Evolutionary conservation across 306 rosid species (phyloP).

Genomic region (Glycine tomentella): DNA sequence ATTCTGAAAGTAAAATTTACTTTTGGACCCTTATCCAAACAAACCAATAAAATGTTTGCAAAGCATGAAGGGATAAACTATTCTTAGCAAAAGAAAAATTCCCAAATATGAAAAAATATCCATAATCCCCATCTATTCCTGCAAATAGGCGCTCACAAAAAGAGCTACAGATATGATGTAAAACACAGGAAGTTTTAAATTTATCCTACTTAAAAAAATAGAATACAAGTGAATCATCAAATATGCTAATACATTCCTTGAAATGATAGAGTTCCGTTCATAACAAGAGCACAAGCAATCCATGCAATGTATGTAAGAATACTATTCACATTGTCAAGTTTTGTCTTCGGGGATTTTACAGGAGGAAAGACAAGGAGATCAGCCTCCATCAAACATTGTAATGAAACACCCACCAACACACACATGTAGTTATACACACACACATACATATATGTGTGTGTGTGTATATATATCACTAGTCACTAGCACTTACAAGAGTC

Average conservation of each 20-base stretch:
- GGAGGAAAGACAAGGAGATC: background rate
- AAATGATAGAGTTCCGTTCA: constrained; percentile 7
- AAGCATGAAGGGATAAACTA: background rate
- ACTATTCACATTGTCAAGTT: background rate
- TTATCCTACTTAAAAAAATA: background rate
- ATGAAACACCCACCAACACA: constrained; percentile 12
- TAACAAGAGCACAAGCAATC: constrained; percentile 3
- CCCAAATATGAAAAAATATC: background rate
- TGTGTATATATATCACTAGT: too few species aligned
- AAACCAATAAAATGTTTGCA: background rate
- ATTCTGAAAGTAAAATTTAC: background rate
- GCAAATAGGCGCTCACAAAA: background rate
- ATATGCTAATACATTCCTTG: background rate
- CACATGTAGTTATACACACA: constrained; percentile 15
- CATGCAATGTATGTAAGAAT: background rate
- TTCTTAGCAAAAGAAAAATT: background rate
- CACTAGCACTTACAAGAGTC: constrained; percentile 63
- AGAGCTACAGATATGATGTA: background rate
- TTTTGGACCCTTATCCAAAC: background rate
- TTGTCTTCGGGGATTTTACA: background rate
- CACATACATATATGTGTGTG: too few species aligned
- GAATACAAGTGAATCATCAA: constrained; percentile 6
- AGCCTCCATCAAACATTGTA: constrained; percentile 14
- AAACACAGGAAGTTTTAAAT: background rate
- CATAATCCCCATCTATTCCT: constrained; percentile 26